Conservation (phyloP, 257 asterid genomes). For the Agastache rugosa region DNA sequence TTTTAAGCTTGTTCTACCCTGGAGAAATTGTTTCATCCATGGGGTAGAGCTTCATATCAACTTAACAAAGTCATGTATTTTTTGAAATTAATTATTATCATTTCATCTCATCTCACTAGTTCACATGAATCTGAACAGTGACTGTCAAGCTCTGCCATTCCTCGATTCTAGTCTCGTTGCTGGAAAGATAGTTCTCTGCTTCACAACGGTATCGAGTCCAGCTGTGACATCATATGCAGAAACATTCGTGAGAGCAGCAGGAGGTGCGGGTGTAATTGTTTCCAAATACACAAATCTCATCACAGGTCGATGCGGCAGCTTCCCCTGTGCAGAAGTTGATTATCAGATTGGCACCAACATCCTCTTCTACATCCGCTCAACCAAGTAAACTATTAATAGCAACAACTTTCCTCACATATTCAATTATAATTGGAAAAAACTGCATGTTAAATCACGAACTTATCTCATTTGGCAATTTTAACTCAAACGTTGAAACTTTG, state of each 20-base stretch:
- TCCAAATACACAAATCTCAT: slow-evolving; percentile 37
- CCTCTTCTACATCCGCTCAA: slow-evolving; percentile 47
- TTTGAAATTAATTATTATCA: no score
- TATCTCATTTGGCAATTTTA: no score
- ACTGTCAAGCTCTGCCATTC: slow-evolving; percentile 33
- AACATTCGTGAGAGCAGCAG: slow-evolving; percentile 28
- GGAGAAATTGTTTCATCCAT: slow-evolving; percentile 29
- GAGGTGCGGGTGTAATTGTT: slow-evolving; percentile 51
- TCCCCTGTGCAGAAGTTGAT: slow-evolving; percentile 51
- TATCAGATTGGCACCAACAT: slow-evolving; percentile 48
- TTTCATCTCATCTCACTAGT: background rate
- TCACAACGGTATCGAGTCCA: slow-evolving; percentile 37
- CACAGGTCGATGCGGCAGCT: slow-evolving; percentile 36
- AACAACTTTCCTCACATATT: background rate
- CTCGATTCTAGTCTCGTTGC: slow-evolving; percentile 14
- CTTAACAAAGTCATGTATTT: no score
- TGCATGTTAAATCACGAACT: no score
- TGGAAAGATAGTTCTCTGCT: slow-evolving; percentile 53
- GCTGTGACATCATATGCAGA: slow-evolving; percentile 28
- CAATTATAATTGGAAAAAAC: no score
- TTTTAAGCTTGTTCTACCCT: slow-evolving; percentile 37
- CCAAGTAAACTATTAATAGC: slow-evolving; percentile 30
- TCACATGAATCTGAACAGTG: slow-evolving; percentile 6
- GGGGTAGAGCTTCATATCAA: slow-evolving; percentile 23
- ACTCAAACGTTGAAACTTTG: no score